Base-by-base conservation (phyloP, 331 rosid species). In the Quercus phellos region DNA sequence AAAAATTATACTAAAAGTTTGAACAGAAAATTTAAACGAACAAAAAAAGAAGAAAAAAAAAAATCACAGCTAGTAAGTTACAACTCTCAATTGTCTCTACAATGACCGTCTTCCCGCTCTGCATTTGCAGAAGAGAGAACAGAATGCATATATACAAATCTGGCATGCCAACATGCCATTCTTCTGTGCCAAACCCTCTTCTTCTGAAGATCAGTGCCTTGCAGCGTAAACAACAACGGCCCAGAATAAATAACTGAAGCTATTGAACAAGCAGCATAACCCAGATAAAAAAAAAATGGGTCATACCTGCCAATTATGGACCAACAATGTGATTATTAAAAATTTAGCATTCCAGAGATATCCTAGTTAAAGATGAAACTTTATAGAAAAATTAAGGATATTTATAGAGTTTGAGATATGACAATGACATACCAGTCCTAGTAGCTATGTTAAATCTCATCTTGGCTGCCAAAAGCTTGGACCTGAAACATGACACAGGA, bases 381-480 rank as follows among this genome's bases (percentile, higher is more conserved):
- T 27, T 4, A 35, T 43, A 7, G 30, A 72, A 11, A 24, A 29
- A 21, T 43, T 24, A 46, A 70, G 12, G 70, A 67, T 51, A 14
- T 50, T 61, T 19, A 4, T 50, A 34, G 38, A 74, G 51, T 12
- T 14, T 63, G 32, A 17, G 51, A 55, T 79, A 29, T 63, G 59
- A n/a, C 32, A 22, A 55, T 73, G 55, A 46, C 54, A 75, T 84
- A 84, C 91, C 90, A 26, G 70, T 68, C 72, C 67, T 78, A 64
- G 55, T 70, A 70, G 72, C 68, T 68, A 35, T 76, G 75, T 75
- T 35, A 76, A 68, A 74, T 75, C 68, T 92, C 89, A 90, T 78
- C 95, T 85, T 55, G 97, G 98, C 84, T 73, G 88, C 97, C 97
- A 94, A 87, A 51, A 90, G 88, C 88, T 72, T 50, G 92, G 89